phyloP scores from a whole-genome alignment of 2,329 filamentous ascomycete genomes.

The Pezicula neosporulosa region DNA sequence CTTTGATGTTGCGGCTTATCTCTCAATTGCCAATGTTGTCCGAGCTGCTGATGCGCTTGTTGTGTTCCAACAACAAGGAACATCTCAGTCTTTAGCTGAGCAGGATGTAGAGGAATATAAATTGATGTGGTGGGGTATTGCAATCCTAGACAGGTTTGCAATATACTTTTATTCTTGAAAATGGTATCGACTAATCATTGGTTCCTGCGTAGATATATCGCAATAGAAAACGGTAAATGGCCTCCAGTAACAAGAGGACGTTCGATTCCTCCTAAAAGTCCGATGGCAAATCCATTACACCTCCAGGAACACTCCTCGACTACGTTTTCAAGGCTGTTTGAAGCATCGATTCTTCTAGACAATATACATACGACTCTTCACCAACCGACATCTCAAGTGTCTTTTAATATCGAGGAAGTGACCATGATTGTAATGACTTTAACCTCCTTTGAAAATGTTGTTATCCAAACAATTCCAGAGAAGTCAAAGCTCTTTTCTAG shows the following conservation, averaged over 20 bases:
- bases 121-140: constrained; percentile 3
- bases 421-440: constrained; percentile 3
- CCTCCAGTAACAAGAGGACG: constrained; percentile 2
- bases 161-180: background rate
- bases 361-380: constrained; percentile 1
- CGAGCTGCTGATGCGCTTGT: constrained; percentile 5
- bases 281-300: background rate
- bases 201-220: constrained; percentile 1
- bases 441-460: constrained; percentile 1
- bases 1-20: constrained; percentile 1
- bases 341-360: constrained; percentile 3
- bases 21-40: background rate
- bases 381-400: constrained; percentile 2
- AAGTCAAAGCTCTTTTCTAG: constrained; percentile 1
- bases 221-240: background rate
- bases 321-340: constrained; percentile 4
- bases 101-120: background rate
- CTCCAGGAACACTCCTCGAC: background rate
- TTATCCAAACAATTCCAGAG: background rate
- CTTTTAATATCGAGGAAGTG: constrained; percentile 4
- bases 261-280: background rate
- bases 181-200: background rate
- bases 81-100: background rate
- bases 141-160: constrained; percentile 3
- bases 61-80: background rate